Evolutionary conservation across 2,329 filamentous ascomycete species (phyloP), one percentile per base, ranked within the genome.

Genomic region (Cucurbitaria berberidis): DNA sequence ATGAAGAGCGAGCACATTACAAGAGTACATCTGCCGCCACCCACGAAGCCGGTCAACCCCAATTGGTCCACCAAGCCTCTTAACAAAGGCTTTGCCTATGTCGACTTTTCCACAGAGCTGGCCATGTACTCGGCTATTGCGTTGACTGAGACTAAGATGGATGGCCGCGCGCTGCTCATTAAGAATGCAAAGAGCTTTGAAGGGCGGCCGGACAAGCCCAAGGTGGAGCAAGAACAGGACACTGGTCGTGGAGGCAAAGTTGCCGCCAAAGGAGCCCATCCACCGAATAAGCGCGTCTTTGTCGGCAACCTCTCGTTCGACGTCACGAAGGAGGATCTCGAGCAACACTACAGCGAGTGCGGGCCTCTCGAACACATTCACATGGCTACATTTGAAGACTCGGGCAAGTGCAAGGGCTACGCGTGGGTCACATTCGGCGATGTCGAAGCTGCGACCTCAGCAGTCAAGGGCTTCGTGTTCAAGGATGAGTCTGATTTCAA

Each of bases 331-430:
- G 91, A 96, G 48, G 87, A 91, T 64, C 76, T 99, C 44, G 81
- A 86, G 62, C 82, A 87, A 59, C 91, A 96, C 71, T 98, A 96
- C 74, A 83, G 83, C 43, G 90, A 88, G 73, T 98, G 93, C 72
- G 95, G 95, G 45, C 82, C 88, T 57, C 86, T 98, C 57, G 85
- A 88, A 47, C 90, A 90, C 78, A 84, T 91, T 60, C 93, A 96
- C 77, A 81, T 98, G 62, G 95, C 95, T 2, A 96, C 93, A 0
- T 99, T 99, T 71, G 91, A 98, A 75, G 96, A 99, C 74, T 89
- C 89, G 18, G 95, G 95, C 38, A 99, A 98, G 79, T 99, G 95
- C 81, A 98, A 98, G 79, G 96, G 95, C 16, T 99, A 89, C 77
- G 95, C 89, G 5, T 99, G 95, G 93, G 86, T 99, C 56, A 90